Evolutionary conservation across 345 rosid genomes (phyloP).

Genomic region (Noccaea bulbosa): DNA sequence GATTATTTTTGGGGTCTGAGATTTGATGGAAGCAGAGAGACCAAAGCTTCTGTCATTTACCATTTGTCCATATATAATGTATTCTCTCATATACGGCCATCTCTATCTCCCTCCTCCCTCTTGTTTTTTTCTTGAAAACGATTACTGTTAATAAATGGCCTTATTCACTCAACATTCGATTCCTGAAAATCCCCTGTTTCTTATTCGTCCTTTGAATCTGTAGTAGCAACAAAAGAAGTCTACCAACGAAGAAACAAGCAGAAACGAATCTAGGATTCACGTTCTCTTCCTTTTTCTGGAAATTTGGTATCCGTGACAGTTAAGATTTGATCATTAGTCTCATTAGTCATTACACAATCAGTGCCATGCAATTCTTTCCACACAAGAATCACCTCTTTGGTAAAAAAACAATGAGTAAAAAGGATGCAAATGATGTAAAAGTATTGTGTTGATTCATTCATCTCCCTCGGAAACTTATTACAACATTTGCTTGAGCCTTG

Average conservation of each 20-base stretch:
- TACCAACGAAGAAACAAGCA: not conserved
- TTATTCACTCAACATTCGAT: conserved; percentile 31
- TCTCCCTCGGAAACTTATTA: not conserved
- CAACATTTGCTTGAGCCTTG: not conserved
- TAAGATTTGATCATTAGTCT: not conserved
- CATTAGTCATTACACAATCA: not conserved
- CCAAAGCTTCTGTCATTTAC: conserved; percentile 40
- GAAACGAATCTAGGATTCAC: conserved; percentile 9
- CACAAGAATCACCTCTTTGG: not conserved
- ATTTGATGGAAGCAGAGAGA: conserved; percentile 44
- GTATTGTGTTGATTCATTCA: not conserved
- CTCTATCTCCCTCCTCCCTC: not conserved
- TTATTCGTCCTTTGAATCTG: not conserved
- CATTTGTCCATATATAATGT: conserved; percentile 44
- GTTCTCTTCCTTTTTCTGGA: not conserved
- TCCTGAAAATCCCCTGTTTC: conserved; percentile 2
- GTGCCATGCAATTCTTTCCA: not conserved
- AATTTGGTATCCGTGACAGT: not conserved
- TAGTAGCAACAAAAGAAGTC: not conserved
- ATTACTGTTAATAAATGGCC: conserved; percentile 45
- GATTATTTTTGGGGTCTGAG: conserved; percentile 48
- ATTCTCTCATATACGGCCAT: conserved; percentile 45
- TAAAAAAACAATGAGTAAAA: not conserved
- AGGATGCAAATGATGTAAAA: not conserved
- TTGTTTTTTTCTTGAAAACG: conserved; percentile 11